Evolutionary conservation across 495 filamentous ascomycete species (phyloP), one percentile per base, ranked within the genome.

Genomic region (Tetracladium setigerum): DNA sequence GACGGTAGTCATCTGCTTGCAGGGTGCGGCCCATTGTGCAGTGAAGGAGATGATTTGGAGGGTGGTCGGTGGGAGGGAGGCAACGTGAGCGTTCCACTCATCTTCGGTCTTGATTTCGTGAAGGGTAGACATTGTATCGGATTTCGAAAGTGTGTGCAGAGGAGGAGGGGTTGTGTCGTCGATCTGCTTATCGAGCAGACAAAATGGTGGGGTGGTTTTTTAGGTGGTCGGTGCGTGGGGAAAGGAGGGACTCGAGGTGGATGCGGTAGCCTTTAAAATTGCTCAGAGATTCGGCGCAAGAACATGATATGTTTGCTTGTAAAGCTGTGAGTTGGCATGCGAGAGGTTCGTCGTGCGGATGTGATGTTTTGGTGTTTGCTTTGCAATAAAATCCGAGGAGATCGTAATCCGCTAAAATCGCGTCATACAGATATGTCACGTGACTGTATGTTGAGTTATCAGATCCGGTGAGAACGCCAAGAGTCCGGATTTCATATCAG

Each of bases 11-110:
- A 95, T 95, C 67, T 95, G 89, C 44, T 84, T 76, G 71, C 92
- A 97, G 18, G 55, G 92, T 24, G 86, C 87, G n/a, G 94, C 92
- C 92, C 94, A 97, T 57, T 89, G 84, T 0, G 94, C 86, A 67
- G 95, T 83, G 71, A 97, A 97, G 63, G 89, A 95, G 56, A 95
- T 76, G 55, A 95, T 78, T 40, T 86, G 67, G 31, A 95, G 77
- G 10, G 84, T 74, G 5, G 80, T 72, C 4, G 81, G 55, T 0
- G 86, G 77, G 13, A 90, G 73, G 15, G 80, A 70, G 40, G 72
- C 64, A 46, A 86, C 62, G 61, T 84, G 72, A 30, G 73, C 55
- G 32, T 74, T 63, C 77, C 92, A 97, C 53, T 76, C 77, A 47
- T 72, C 66, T 49, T 84, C 78, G 44, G 71, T 75, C 39, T 69